Conservation (phyloP, 176 grass and related monocot species). For the Themeda triandra region DNA sequence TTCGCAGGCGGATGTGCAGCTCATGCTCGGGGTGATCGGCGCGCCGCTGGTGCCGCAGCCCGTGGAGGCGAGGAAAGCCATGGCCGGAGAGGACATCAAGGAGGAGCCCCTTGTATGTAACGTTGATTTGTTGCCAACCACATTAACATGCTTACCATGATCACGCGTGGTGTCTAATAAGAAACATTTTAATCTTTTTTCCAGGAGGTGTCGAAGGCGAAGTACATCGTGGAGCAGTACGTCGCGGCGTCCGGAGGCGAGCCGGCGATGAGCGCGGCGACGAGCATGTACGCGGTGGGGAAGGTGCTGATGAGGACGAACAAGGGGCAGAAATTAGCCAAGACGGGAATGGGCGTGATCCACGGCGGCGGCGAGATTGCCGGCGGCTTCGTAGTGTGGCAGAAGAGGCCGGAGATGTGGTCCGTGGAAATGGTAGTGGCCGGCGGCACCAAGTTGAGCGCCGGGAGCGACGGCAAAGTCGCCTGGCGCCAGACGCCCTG, state of each 20-base stretch:
- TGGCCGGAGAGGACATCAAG: constrained; percentile 29
- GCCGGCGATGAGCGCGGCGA: constrained; percentile 51
- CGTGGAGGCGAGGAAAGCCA: constrained; percentile 34
- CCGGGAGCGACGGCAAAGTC: constrained; percentile 73
- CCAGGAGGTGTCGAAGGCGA: constrained; percentile 66
- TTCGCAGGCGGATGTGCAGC: constrained; percentile 53
- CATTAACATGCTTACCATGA: background rate
- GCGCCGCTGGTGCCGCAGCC: constrained; percentile 78
- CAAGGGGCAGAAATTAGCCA: constrained; percentile 23
- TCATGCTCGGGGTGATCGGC: constrained; percentile 79
- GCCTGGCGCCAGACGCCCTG: constrained; percentile 83
- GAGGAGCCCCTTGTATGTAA: constrained; percentile 52
- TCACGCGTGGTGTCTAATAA: background rate
- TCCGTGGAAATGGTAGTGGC: constrained; percentile 81
- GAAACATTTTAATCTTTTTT: background rate
- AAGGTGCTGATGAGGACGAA: constrained; percentile 63
- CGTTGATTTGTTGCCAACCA: background rate
- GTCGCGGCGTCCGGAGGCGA: constrained; percentile 77
- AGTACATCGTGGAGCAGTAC: constrained; percentile 92
- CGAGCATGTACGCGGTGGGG: constrained; percentile 83
- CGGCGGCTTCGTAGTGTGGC: constrained; percentile 86
- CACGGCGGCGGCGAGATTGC: constrained; percentile 39
- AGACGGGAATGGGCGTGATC: background rate
- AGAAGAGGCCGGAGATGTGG: constrained; percentile 75
- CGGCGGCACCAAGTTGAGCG: constrained; percentile 70